Evolutionary conservation across 805 yeast species (phyloP).

Genomic region (Starmerella kuoi): DNA sequence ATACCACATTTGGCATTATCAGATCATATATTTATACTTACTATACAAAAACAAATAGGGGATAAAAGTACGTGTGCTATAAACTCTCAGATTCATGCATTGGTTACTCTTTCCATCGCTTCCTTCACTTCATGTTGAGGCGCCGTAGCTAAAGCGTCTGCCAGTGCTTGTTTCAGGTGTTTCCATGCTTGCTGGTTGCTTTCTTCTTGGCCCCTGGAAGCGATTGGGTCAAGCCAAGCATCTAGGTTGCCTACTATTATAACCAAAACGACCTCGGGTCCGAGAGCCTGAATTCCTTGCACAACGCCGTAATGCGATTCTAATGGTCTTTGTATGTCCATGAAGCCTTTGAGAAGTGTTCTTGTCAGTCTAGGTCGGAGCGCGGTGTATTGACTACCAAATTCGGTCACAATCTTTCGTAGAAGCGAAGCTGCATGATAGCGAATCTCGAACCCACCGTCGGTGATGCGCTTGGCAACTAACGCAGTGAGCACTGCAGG

Average conservation of each 20-base stretch:
- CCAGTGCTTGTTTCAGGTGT: slow-evolving; percentile 20
- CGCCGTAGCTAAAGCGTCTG: slow-evolving; percentile 16
- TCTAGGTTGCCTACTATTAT: slow-evolving; percentile 72
- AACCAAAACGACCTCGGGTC: slow-evolving; percentile 76
- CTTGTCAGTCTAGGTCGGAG: slow-evolving; percentile 88
- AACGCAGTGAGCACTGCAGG: slow-evolving; percentile 89
- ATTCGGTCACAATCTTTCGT: slow-evolving; percentile 62
- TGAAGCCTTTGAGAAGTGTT: slow-evolving; percentile 78
- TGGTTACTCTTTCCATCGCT: slow-evolving; percentile 4
- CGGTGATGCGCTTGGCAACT: slow-evolving; percentile 64
- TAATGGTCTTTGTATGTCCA: slow-evolving; percentile 68
- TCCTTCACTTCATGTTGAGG: slow-evolving; percentile 15
- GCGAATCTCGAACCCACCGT: slow-evolving; percentile 49
- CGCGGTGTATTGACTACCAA: slow-evolving; percentile 77
- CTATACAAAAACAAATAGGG: too few relatives aligned
- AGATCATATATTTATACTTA: too few relatives aligned
- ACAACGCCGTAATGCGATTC: slow-evolving; percentile 92
- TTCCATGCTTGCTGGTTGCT: slow-evolving; percentile 18
- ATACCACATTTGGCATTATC: too few relatives aligned
- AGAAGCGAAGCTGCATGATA: slow-evolving; percentile 79
- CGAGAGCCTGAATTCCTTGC: slow-evolving; percentile 70
- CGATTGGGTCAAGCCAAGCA: slow-evolving; percentile 49
- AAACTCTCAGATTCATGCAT: neutral
- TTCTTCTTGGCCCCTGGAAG: slow-evolving; percentile 35
- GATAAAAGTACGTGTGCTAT: too few relatives aligned